These are phyloP conservation scores for Diaporthe sp. DNA, from an alignment of 2,329 filamentous ascomycete species.

Conservation along the genomic window DNA sequence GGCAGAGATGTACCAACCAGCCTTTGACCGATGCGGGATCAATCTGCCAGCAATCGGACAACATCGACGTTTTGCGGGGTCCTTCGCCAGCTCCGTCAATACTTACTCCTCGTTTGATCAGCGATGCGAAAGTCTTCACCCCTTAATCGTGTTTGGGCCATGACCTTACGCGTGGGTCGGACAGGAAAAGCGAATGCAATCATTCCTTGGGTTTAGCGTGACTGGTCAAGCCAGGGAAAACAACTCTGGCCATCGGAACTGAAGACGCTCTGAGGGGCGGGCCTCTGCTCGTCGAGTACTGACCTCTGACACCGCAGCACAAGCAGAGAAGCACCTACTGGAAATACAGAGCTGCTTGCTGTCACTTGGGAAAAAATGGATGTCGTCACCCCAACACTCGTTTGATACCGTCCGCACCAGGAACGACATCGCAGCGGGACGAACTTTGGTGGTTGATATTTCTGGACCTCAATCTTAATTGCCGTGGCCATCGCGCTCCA, in stretches of 20 bases:
- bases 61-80: neutral
- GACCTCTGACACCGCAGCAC: neutral
- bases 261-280: neutral
- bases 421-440: neutral
- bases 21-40: neutral
- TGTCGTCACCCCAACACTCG: neutral
- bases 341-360: neutral
- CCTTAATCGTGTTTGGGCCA: neutral
- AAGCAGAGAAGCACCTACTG: neutral
- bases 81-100: neutral
- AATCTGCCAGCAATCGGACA: neutral
- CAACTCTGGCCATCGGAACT: neutral
- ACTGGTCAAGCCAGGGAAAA: neutral
- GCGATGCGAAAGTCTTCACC: neutral
- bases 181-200: neutral
- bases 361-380: neutral
- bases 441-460: neutral
- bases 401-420: neutral
- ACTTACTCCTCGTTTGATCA: neutral
- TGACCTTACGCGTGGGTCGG: neutral
- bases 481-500: neutral
- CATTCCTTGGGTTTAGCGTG: neutral
- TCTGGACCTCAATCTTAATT: neutral
- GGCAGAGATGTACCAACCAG: constrained; percentile 2
- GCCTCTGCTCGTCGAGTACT: neutral